Conservation (phyloP, 2,329 filamentous ascomycete species). For the Aspergillus luchuensis region DNA sequence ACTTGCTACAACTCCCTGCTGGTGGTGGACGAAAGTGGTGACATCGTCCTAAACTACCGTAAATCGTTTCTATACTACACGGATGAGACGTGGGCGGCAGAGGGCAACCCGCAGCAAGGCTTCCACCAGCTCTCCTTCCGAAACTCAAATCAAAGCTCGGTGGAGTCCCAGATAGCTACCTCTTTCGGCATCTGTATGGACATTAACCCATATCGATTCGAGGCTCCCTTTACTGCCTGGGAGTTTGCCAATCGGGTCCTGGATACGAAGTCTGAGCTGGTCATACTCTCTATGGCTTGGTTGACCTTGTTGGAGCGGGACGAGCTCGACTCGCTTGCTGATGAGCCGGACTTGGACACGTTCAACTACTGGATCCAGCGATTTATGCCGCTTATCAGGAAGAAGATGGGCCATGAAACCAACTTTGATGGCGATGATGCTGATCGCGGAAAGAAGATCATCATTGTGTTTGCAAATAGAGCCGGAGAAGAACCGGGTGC, state of each 20-base stretch:
- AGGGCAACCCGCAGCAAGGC: constrained; percentile 47
- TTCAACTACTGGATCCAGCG: constrained; percentile 65
- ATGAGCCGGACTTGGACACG: constrained; percentile 59
- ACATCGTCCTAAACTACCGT: constrained; percentile 61
- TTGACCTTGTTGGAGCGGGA: constrained; percentile 54
- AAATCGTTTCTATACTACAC: constrained; percentile 69
- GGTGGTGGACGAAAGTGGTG: constrained; percentile 57
- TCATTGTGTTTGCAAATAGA: constrained; percentile 52
- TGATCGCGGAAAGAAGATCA: constrained; percentile 36
- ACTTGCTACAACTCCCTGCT: constrained; percentile 62
- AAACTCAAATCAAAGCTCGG: constrained; percentile 12
- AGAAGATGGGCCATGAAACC: constrained; percentile 30
- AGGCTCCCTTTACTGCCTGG: constrained; percentile 59
- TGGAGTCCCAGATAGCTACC: constrained; percentile 36
- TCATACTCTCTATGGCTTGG: constrained; percentile 67
- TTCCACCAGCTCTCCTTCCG: constrained; percentile 32
- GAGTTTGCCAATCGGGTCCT: constrained; percentile 63
- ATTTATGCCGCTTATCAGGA: constrained; percentile 55
- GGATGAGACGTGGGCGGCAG: constrained; percentile 64
- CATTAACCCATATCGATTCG: constrained; percentile 65
- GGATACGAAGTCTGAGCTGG: constrained; percentile 50
- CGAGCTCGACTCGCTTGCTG: constrained; percentile 48
- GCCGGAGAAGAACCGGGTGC: constrained; percentile 45
- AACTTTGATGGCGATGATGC: constrained; percentile 29
- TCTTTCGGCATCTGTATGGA: constrained; percentile 56